Evolutionary conservation across 129 eudicot species (phyloP), one percentile per base, ranked within the genome.

Genomic region (Heracleum sosnowskyi): DNA sequence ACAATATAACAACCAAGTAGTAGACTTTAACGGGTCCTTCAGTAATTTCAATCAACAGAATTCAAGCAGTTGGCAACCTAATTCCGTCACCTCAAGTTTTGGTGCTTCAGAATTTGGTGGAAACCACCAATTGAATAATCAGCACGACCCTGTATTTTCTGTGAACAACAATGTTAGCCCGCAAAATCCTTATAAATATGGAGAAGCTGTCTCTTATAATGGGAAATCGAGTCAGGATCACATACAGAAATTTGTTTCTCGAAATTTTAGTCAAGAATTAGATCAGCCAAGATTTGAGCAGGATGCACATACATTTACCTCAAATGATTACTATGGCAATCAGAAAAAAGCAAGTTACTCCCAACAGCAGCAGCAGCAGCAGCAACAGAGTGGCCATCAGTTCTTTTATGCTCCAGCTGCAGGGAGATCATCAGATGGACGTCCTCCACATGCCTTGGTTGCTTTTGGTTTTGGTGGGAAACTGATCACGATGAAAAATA

Each of bases 391-490:
- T 79, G 85, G 80, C 78, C 86, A 87, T 69, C 88, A 91, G 34
- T 55, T 63, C 80, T 78, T 90, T 64, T 78, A 79, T 83, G 80
- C 83, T 57, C 89, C 96, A 31, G 77, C 76, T 76, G 80, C 85
- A 34, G 97, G 89, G 73, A 90, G 96, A 76, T 90, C 97, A 75
- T 86, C 97, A 75, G 89, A 87, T 28, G 96, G 90, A 44, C 99
- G 92, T 78, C 99, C 99, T 78, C 89, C 96, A 13, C 97, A 92
- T 84, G 93, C 99, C 28, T 83, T 95, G 83, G 97, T 90, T 77
- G 80, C 92, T 73, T 95, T 95, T 82, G 99, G 99, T 53, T 95
- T 92, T 87, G 99, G 99, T 45, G 99, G 99, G 76, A 95, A 95
- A 79, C 91, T 95, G 20, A 86, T 95, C 79, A 87, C 90, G 81